Evolutionary conservation across 1,284 basidiomycete species (phyloP), one percentile per base, ranked within the genome.

Genomic region (Taiwanofungus camphoratus): DNA sequence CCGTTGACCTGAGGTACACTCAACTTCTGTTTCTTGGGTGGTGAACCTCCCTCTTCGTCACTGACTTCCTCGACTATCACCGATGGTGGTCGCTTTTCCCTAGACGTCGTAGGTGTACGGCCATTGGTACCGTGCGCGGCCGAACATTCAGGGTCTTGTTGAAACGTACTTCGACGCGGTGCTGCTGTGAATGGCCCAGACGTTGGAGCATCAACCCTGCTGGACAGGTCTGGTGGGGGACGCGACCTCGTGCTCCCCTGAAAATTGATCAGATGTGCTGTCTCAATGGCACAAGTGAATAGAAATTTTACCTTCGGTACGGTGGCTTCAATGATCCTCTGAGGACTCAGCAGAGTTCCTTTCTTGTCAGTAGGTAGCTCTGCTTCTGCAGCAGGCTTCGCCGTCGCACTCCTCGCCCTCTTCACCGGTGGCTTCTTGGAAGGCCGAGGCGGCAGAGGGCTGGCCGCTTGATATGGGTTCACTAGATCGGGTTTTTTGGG

Each of bases 231-330:
- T 3, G 66, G 60, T n/a, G 79, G 78, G 11, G 83, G 81, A 35
- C 82, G 73, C 39, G 79, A 74, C 36, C 82, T 77, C 57, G 82
- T 84, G 54, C 76, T 82, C 50, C 82, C 82, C 83, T 85, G 50
- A 22, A 38, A 33, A 33, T 41, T 36, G 20, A 11, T 19, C 7
- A 24, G 20, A 26, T 36, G 3, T n/a, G 11, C 7, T 20, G 2
- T 8, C 13, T 13, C 3, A 19, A 3, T 31, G 9, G n/a, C 9
- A 23, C 8, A 11, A 43, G 15, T 19, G 5, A 8, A 5, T 16
- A 41, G 13, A 36, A 5, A 7, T 3, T 69, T 45, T 45, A 82
- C 82, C 69, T 78, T 82, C 4, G 82, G 82, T 12, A 86, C 56
- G 3, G 82, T 86, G 5, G 82, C 81, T 59, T 83, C 81, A 41